A percentile compares a stretch with the other conserved stretches of the same genome.
phyloP scores from a whole-genome alignment of 2,329 filamentous ascomycete genomes.

The Penicillium sp. region DNA sequence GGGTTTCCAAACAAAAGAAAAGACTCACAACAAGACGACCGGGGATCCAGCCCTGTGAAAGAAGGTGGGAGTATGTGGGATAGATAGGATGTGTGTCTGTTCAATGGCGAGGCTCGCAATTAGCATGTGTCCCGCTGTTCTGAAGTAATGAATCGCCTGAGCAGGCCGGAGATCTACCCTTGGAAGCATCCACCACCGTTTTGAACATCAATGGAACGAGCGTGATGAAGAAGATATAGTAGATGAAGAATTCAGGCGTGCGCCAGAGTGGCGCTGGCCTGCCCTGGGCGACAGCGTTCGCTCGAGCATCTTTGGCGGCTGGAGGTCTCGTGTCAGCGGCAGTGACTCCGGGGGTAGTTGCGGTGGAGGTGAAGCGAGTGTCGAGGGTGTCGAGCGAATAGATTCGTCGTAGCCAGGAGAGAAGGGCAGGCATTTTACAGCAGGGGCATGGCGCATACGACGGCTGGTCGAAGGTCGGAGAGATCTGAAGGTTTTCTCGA shows the following conservation, averaged over 20 bases:
- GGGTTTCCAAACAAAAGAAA: no score
- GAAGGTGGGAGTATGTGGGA: conserved; percentile 60
- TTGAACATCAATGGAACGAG: conserved; percentile 85
- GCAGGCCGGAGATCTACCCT: conserved; percentile 51
- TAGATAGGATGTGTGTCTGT: conserved; percentile 78
- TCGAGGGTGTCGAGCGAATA: conserved; percentile 65
- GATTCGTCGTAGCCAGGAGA: conserved; percentile 47
- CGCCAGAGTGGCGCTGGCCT: conserved; percentile 68
- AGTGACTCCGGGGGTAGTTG: conserved; percentile 60
- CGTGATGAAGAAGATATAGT: conserved; percentile 62
- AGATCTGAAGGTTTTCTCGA: conserved; percentile 6
- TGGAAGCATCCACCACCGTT: conserved; percentile 77
- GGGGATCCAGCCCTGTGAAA: conserved; percentile 83
- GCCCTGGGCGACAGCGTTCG: conserved; percentile 40
- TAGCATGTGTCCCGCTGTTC: conserved; percentile 7
- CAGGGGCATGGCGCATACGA: conserved; percentile 25
- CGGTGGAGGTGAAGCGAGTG: conserved; percentile 65
- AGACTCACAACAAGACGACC: conserved; percentile 74
- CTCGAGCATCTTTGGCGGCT: conserved; percentile 33
- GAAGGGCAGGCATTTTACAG: conserved; percentile 39
- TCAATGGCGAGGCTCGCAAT: conserved; percentile 9
- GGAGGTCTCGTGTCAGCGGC: conserved; percentile 47
- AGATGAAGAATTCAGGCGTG: conserved; percentile 78
- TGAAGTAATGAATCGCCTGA: background rate
- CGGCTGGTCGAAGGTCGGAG: background rate